Evolutionary conservation across 2,329 filamentous ascomycete species (phyloP), one percentile per base, ranked within the genome.

Genomic region (Alternaria rosae): DNA sequence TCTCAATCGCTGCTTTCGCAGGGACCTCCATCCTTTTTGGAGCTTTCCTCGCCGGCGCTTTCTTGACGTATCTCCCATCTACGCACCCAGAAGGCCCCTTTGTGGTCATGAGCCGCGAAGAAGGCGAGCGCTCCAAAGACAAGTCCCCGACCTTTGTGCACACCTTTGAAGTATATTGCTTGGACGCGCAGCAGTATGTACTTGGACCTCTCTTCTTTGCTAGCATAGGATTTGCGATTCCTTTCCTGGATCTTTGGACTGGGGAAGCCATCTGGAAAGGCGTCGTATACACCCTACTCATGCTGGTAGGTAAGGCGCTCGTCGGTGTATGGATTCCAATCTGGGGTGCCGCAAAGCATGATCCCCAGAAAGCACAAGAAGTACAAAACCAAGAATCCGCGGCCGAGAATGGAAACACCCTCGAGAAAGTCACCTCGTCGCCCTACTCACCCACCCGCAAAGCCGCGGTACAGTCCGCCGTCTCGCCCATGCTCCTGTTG

Each of bases 101-200:
- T 25, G 71, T 75, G 9, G 73, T 74, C 0, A 62, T 72, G 54
- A 62, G 55, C 7, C 57, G 72, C 23, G 69, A 74, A 32, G 66
- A 74, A 44, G 73, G 72, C 30, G 74, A 76, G 57, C 62, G 64
- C 26, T 42, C 54, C 66, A 68, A 70, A 28, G 42, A 71, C 61
- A 76, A 74, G 48, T 70, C 66, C 20, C 71, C 72, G 2, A 75
- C 70, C 0, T 76, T 75, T 17, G 71, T 76, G 6, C 71, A 75
- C 30, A 76, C 72, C 0, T 76, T 75, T 38, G 72, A 77, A 50
- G 69, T 64, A 56, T 87, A 11, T 75, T 85, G 17, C 82, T 83
- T 3, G 57, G 87, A 10, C 60, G 84, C 11, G 80, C 85, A 5
- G 84, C 83, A 5, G 23, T 74, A 73, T 43, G 60, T 76, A 12